A percentile compares a stretch with the other conserved stretches of the same genome.
Evolutionary conservation across 768 basidiomycete species (phyloP).

Genomic region (Collybiopsis luxurians): DNA sequence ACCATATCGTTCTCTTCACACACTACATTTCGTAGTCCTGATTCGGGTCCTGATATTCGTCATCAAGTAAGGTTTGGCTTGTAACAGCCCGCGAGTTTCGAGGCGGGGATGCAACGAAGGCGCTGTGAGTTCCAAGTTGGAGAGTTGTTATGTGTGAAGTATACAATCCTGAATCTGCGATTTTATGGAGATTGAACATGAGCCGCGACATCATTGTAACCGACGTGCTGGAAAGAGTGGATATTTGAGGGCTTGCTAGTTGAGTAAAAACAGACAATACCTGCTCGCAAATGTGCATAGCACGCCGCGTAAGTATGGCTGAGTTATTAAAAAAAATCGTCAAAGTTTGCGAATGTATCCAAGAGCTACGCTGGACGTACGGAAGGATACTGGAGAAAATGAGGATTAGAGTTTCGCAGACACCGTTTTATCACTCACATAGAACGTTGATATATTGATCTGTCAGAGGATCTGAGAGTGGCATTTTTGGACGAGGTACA

Average conservation of each 20-base stretch:
- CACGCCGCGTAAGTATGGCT: constrained; percentile 1
- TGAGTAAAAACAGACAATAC: neutral
- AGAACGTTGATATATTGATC: constrained; percentile 7
- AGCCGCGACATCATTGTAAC: constrained; percentile 8
- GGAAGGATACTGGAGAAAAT: neutral
- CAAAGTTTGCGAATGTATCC: no score
- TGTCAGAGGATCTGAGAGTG: neutral
- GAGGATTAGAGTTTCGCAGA: neutral
- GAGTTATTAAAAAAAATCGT: neutral
- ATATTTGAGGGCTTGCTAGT: neutral
- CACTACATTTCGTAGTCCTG: no score
- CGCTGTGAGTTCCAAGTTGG: neutral
- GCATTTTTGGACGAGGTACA: no score
- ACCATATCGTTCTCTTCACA: no score
- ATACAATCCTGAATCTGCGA: constrained; percentile 2
- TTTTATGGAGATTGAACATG: constrained; percentile 8
- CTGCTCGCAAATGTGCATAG: constrained; percentile 3
- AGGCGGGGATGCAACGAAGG: neutral
- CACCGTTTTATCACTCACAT: neutral
- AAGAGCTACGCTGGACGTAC: neutral
- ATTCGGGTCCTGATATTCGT: no score
- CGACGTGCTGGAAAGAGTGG: neutral
- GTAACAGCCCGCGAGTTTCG: no score
- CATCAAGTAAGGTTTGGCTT: no score
- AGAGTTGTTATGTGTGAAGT: constrained; percentile 2